Evolutionary conservation across 345 rosid genomes (phyloP), one percentile per base, ranked within the genome.

Genomic region (Eucalyptus rudis): DNA sequence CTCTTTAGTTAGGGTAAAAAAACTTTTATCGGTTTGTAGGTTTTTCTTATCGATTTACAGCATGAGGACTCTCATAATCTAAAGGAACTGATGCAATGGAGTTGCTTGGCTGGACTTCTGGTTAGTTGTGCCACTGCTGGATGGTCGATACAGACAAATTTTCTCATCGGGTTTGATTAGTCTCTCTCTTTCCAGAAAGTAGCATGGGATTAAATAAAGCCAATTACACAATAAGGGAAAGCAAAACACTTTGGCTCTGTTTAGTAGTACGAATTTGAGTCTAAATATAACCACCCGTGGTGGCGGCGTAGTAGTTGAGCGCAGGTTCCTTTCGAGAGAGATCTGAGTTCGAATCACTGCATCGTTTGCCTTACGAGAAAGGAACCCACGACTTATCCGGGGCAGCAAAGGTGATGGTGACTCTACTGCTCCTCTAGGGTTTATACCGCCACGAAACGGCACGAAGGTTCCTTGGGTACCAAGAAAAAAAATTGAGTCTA

Each of bases 341-440:
- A 1, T 40, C 43, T 36, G 1, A 40, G 43, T 40, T 40, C 43
- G 1, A 40, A 40, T 40, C 43, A 40, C 6, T 5, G 6, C 1
- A 5, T 5, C 43, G 1, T 40, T 1, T 40, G 43, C 43, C 43
- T 40, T 40, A 1, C 43, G 5, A 40, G 6, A 40, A 40, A 40
- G 43, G 6, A 40, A 40, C 43, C 6, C 43, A 40, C 6, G 6
- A 40, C 43, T 40, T 40, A 1, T 1, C 43, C 43, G 6, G 40
- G 40, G 43, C 43, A 40, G 1, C 1, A 40, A 40, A 1, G 0
- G 6, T 40, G 6, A 40, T 40, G 6, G 43, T 40, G 1, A 5
- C 43, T 40, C 6, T 40, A 40, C 43, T 40, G 4, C 43, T 40
- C 43, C 40, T 40, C 43, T 1, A 40, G 5, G 5, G 5, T 40